Evolutionary conservation across 2,329 filamentous ascomycete genomes (phyloP), one percentile per base, ranked within the genome.

Genomic region (Botrytis fabae): DNA sequence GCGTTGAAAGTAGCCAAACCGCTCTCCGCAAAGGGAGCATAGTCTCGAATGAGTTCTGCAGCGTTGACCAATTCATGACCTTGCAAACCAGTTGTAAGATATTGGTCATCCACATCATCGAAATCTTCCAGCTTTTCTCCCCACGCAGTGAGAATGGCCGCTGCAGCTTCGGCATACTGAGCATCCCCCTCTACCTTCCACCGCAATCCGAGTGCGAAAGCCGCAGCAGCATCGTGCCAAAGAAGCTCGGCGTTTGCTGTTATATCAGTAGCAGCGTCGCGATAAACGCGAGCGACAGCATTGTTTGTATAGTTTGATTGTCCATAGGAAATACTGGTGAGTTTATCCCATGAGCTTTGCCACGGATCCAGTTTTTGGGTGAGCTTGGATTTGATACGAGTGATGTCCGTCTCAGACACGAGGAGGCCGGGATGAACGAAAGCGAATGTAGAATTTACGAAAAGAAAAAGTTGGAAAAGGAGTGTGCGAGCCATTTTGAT

Each of bases 311-410:
- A 63, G 25, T 18, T 63, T 44, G 69, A n/a, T 46, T 71, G 69
- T 5, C 25, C 25, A n/a, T 71, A 71, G 0, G n/a, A 20, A 51
- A 71, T 65, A 22, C 42, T 71, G 60, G 28, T 71, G 59, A 71
- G 69, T 54, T 65, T 65, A 46, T 63, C 42, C 69, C 69, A 71
- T 25, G 69, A 71, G 59, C 69, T 71, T 51, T 71, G 69, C 59
- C 69, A 71, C 16, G 69, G 69, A 40, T 71, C 69, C 16, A 71
- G 69, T n/a, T 71, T 64, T 16, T 40, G n/a, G 12, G n/a, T 32
- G 20, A 71, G 69, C 25, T 71, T 71, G 22, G 59, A 44, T 42
- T 71, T 65, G 42, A 71, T 71, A 16, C 61, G 61, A 2, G 38
- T 63, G 25, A 63, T 63, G 16, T 63, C 61, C 25, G 61, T 63